These are phyloP conservation scores for Omphalotus guepiniiformis DNA, from an alignment of 768 basidiomycete genomes.

Conservation along the genomic window DNA sequence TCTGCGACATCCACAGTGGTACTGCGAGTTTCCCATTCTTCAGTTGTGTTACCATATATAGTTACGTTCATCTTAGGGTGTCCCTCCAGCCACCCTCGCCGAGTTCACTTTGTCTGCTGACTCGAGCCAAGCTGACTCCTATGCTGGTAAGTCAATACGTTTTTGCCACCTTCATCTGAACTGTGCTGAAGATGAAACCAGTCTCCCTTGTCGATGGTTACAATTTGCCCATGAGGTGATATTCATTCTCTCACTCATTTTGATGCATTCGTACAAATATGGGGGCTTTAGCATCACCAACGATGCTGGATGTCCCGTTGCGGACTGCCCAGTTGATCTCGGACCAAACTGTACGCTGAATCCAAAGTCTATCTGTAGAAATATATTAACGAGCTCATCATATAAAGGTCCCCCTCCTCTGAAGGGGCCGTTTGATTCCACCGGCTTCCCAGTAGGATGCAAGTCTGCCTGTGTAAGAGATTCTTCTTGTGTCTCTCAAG, in stretches of 20 bases:
- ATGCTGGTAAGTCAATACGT: conserved; percentile 43
- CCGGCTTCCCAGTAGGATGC: conserved; percentile 48
- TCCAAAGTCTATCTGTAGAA: not conserved
- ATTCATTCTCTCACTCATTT: not conserved
- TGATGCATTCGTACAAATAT: not conserved
- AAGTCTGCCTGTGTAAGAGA: conserved; percentile 40
- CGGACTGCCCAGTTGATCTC: conserved; percentile 55
- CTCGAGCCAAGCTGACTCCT: conserved; percentile 43
- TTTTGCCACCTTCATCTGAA: not conserved
- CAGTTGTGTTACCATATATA: not conserved
- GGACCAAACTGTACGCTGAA: conserved; percentile 6
- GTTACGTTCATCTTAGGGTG: conserved; percentile 30
- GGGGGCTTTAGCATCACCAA: conserved; percentile 38
- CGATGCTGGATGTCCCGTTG: conserved; percentile 47
- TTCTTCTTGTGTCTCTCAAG: not conserved
- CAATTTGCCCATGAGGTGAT: conserved; percentile 49
- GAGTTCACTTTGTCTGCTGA: conserved; percentile 56
- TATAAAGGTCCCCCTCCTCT: conserved; percentile 36
- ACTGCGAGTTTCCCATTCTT: conserved; percentile 25
- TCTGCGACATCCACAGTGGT: conserved; percentile 35
- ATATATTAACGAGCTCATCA: not conserved
- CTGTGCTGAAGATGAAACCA: conserved; percentile 15
- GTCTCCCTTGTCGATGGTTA: conserved; percentile 66
- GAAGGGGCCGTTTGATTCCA: conserved; percentile 43
- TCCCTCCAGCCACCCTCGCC: conserved; percentile 67